Conservation (phyloP, 176 grass and related monocot species). For the Melocanna baccifera region DNA sequence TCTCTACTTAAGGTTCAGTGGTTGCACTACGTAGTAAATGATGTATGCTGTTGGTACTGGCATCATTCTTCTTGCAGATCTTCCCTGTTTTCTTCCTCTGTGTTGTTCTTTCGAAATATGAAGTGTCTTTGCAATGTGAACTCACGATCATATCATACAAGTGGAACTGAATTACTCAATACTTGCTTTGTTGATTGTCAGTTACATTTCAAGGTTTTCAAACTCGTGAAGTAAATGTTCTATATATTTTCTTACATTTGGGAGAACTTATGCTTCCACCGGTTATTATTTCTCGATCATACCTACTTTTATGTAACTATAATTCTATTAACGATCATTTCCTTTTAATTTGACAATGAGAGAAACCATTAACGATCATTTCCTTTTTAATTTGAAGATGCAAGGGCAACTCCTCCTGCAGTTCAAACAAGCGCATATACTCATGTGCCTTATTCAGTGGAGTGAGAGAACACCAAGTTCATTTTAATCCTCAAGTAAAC, state of each 20-base stretch:
- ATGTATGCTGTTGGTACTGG: too few relatives aligned
- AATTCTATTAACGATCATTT: slow-evolving; percentile 7
- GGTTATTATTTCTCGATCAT: slow-evolving; percentile 16
- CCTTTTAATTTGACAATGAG: neutral
- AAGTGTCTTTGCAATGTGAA: slow-evolving; percentile 9
- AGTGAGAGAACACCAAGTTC: too few relatives aligned
- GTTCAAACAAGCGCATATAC: too few relatives aligned
- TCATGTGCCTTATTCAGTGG: too few relatives aligned
- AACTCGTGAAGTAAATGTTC: neutral
- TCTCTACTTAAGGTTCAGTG: too few relatives aligned
- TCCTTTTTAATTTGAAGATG: slow-evolving; percentile 40
- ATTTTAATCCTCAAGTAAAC: too few relatives aligned
- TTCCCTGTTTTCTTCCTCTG: slow-evolving; percentile 6
- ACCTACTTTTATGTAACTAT: neutral
- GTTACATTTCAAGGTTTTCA: neutral
- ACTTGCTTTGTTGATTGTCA: slow-evolving; percentile 1
- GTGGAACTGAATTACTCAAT: neutral
- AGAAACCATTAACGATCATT: slow-evolving; percentile 3
- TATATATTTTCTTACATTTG: neutral
- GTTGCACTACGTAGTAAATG: too few relatives aligned
- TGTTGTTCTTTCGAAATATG: neutral
- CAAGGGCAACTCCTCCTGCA: slow-evolving; percentile 13
- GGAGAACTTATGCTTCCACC: neutral
- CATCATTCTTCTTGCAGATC: neutral
- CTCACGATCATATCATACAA: neutral